Evolutionary conservation across 2,329 filamentous ascomycete species (phyloP).

Genomic region (Botrytis cinerea): DNA sequence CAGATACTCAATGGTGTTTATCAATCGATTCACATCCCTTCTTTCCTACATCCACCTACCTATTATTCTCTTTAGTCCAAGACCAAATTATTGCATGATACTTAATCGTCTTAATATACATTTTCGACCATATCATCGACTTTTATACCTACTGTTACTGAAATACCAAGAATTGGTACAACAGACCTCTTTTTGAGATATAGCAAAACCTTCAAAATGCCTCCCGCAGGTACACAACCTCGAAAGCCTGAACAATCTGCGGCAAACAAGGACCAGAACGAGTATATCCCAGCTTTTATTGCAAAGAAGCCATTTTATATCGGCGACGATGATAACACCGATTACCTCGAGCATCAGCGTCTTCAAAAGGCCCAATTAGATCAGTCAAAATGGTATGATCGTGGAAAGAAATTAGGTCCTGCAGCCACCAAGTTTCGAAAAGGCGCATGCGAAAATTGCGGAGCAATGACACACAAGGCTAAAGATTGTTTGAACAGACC

Average conservation of each 20-base stretch:
- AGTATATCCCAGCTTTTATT: constrained; percentile 98
- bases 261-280: constrained; percentile 84
- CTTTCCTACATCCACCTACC: neutral
- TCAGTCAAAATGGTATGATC: constrained; percentile 87
- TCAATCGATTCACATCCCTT: neutral
- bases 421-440: constrained; percentile 97
- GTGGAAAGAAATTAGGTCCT: constrained; percentile 79
- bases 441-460: constrained; percentile 97
- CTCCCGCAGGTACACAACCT: constrained; percentile 43
- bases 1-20: neutral
- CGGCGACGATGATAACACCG: constrained; percentile 72
- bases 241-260: constrained; percentile 43
- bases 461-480: constrained; percentile 92
- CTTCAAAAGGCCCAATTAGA: constrained; percentile 67
- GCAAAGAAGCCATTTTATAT: constrained; percentile 97
- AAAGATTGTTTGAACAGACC: constrained; percentile 92
- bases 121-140: neutral
- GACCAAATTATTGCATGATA: neutral
- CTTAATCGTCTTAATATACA: neutral
- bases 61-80: neutral
- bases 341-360: constrained; percentile 95
- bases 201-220: constrained; percentile 41
- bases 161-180: neutral
- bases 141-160: neutral
- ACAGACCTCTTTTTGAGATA: too few species aligned